A percentile compares a stretch with the other conserved stretches of the same genome.
These are phyloP conservation scores for Byssochlamys sp. DNA, from an alignment of 2,329 filamentous ascomycete genomes.

Conservation along the genomic window DNA sequence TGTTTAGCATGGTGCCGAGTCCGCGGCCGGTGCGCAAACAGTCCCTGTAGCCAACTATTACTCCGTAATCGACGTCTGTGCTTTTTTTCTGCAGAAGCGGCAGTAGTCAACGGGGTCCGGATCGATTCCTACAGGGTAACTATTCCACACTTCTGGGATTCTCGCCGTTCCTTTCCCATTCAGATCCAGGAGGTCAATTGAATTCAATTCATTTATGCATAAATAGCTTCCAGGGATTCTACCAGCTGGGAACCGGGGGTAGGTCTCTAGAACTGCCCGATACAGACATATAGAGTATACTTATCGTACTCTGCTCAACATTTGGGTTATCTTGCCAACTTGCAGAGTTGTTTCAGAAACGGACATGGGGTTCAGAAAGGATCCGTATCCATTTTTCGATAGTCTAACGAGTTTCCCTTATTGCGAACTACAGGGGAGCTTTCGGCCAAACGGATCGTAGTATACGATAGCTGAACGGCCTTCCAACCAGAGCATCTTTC, in stretches of 20 bases:
- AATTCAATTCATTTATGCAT: too few species aligned
- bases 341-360: not conserved
- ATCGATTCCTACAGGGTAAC: too few species aligned
- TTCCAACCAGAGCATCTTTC: not conserved
- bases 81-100: too few species aligned
- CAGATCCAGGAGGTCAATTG: too few species aligned
- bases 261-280: not conserved
- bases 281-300: not conserved
- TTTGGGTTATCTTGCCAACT: not conserved
- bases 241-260: too few species aligned
- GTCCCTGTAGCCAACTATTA: not conserved
- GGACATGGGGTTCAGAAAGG: not conserved
- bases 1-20: not conserved
- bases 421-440: not conserved
- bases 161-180: too few species aligned
- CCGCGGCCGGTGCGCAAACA: not conserved
- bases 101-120: too few species aligned
- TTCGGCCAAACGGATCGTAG: not conserved
- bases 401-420: not conserved
- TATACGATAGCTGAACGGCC: not conserved
- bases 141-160: too few species aligned
- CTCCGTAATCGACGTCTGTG: too few species aligned
- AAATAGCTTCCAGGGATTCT: too few species aligned
- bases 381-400: too few species aligned
- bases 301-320: not conserved